phyloP scores from a whole-genome alignment of 805 yeast genomes.

The Candida taoyuanica region DNA sequence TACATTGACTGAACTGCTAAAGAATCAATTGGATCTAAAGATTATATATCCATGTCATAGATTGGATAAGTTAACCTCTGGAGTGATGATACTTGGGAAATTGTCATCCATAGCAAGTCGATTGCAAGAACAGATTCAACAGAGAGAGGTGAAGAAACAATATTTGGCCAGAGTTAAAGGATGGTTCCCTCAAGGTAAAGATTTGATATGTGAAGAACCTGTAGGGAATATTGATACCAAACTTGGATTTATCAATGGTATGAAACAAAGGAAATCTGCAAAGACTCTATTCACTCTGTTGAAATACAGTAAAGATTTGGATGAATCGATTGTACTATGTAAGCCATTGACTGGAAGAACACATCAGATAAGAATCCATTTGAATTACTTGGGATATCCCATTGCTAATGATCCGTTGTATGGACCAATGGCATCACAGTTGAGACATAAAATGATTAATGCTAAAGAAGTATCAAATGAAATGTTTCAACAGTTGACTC shows the following conservation, averaged over 20 bases:
- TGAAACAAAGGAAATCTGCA: constrained; percentile 54
- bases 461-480: constrained; percentile 7
- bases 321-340: constrained; percentile 60
- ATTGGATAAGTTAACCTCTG: constrained; percentile 86
- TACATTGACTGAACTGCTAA: constrained; percentile 74
- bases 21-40: constrained; percentile 49
- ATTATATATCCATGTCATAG: constrained; percentile 61
- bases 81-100: constrained; percentile 65
- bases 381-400: constrained; percentile 81
- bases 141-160: constrained; percentile 69
- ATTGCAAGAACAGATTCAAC: constrained; percentile 55
- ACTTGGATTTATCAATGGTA: constrained; percentile 47
- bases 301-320: constrained; percentile 24
- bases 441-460: constrained; percentile 12
- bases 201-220: constrained; percentile 62
- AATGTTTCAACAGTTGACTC: constrained; percentile 12
- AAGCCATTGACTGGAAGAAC: constrained; percentile 89
- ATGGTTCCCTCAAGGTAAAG: constrained; percentile 56
- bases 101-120: constrained; percentile 31
- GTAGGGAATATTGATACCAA: constrained; percentile 70
- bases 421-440: constrained; percentile 29
- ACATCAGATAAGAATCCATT: constrained; percentile 91
- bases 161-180: constrained; percentile 88
- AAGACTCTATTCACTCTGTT: constrained; percentile 51
- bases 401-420: constrained; percentile 84